Conservation (phyloP, 768 basidiomycete species). For the Panellus pusillus region DNA sequence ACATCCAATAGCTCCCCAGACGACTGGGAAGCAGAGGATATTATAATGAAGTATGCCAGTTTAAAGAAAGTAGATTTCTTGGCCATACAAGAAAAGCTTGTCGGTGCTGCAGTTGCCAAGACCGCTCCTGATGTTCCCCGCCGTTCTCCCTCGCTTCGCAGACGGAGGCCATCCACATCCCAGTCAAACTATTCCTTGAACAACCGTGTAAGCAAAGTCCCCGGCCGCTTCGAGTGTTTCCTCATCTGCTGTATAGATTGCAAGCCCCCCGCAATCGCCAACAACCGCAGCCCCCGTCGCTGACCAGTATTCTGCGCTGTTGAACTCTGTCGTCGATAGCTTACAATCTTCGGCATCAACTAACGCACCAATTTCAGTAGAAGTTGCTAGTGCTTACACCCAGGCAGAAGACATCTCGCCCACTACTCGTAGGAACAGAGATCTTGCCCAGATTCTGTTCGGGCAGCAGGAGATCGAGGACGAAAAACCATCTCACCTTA, state of each 20-base stretch:
- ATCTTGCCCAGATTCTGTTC: constrained; percentile 77
- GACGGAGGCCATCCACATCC: constrained; percentile 78
- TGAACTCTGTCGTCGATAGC: constrained; percentile 62
- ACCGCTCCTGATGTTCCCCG: constrained; percentile 58
- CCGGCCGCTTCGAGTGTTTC: constrained; percentile 11
- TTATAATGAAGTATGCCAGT: constrained; percentile 65
- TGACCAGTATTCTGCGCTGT: constrained; percentile 58
- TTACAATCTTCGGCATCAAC: constrained; percentile 38
- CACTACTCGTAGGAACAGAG: constrained; percentile 63
- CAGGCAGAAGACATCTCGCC: constrained; percentile 42
- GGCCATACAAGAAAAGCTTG: constrained; percentile 73
- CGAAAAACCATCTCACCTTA: constrained; percentile 24
- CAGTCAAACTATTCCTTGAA: constrained; percentile 71
- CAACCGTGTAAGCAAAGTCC: constrained; percentile 43
- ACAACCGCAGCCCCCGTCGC: constrained; percentile 31
- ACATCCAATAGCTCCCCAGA: constrained; percentile 53
- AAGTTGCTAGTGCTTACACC: constrained; percentile 16
- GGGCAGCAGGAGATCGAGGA: constrained; percentile 43
- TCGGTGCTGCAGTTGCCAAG: constrained; percentile 61
- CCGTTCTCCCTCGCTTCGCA: constrained; percentile 69
- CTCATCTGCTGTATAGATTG: constrained; percentile 41
- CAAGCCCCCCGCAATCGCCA: constrained; percentile 55
- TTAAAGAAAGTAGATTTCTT: constrained; percentile 69
- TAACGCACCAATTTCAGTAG: constrained; percentile 18
- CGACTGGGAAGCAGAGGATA: constrained; percentile 63